phyloP scores from a whole-genome alignment of 2,329 filamentous ascomycete species.

The Tolypocladium nubicola region DNA sequence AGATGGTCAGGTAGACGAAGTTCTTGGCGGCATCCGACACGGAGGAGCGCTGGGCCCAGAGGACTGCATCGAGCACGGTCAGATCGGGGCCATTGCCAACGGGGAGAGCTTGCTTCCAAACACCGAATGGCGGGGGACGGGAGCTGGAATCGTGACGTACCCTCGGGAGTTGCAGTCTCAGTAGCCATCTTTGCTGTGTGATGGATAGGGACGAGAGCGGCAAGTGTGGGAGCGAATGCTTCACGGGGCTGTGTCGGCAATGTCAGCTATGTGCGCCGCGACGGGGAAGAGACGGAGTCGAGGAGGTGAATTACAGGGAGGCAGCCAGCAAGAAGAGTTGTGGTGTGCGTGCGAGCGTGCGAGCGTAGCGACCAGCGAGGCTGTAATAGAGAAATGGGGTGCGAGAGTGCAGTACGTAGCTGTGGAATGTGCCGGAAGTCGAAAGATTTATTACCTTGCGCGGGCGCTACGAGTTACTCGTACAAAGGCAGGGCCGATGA shows the following conservation, averaged over 20 bases:
- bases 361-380: not conserved
- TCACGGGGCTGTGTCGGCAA: not conserved
- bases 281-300: not conserved
- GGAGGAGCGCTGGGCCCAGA: constrained; percentile 96
- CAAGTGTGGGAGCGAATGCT: not conserved
- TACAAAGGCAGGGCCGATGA: constrained; percentile 1
- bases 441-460: constrained; percentile 19
- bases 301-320: not conserved
- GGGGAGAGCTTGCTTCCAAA: not conserved
- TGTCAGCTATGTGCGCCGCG: not conserved
- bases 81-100: not conserved
- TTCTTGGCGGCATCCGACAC: constrained; percentile 73
- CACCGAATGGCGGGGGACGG: not conserved
- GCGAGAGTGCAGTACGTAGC: not conserved
- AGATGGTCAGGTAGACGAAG: constrained; percentile 88
- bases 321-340: not conserved
- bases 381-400: not conserved
- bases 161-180: constrained; percentile 23
- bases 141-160: constrained; percentile 17
- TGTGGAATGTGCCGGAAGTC: constrained; percentile 33
- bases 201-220: not conserved
- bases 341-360: not conserved
- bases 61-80: constrained; percentile 47
- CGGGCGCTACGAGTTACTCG: not conserved
- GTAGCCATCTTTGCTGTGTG: not conserved